Evolutionary conservation across 768 basidiomycete genomes (phyloP), one percentile per base, ranked within the genome.

Genomic region (Sarcodon sp.): DNA sequence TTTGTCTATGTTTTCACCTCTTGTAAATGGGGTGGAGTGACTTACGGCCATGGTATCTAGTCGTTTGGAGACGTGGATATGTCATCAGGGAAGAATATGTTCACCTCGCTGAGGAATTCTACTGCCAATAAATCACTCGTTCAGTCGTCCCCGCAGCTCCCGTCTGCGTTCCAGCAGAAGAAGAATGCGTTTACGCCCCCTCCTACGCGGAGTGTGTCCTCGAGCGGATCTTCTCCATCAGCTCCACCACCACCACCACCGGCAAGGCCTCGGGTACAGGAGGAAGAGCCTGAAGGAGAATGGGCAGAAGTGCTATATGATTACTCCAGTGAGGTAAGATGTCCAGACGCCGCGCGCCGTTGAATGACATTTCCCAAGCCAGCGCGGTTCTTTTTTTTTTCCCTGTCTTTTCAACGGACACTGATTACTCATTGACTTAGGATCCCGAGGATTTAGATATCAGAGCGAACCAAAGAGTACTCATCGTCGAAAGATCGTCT

Each of bases 301-400:
- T 89, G 87, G 87, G 84, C 76, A 12, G 79, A 87, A 55, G 87
- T 69, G 4, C 54, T 86, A 61, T 89, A 88, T 57, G 85, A 84
- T 51, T 89, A 84, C 65, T 65, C 65, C 38, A 79, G 84, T 45
- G 66, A 67, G 55, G 86, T 87, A 54, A 36, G 64, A 53, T n/a
- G 11, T 5, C 4, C 15, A 9, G 27, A 16, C 13, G 15, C 27
- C 13, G 16, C 27, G 39, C 13, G 13, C 13, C 15, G 13, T 15
- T 16, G 39, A 41, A 8, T 41, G 16, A 2, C 7, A 15, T 13
- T 13, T 7, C 13, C 13, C 39, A 27, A 27, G 21, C 21, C 21
- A 27, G 21, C 21, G 21, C 21, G 21, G 21, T 27, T 27, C 21
- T 27, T 27, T 27, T 4, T 27, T n/a, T n/a, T 0, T 38, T 32